Conservation (phyloP, 148 eudicot species). For the Amaranthus cruentus region DNA sequence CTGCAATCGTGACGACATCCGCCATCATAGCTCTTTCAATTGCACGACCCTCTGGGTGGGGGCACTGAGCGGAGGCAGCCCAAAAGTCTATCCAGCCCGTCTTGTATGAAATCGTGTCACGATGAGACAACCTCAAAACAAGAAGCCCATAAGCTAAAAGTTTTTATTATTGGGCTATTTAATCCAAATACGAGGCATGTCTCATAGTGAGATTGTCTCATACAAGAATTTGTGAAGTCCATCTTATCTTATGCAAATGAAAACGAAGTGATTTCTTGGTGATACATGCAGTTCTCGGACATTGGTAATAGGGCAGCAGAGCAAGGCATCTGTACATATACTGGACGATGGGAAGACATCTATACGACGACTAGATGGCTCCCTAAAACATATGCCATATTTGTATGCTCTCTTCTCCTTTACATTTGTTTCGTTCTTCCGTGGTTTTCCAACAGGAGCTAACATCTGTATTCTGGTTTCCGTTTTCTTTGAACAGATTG, state of each 20-base stretch:
- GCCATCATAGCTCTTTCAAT: too few species aligned
- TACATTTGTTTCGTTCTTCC: slow-evolving; percentile 13
- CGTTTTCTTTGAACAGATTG: slow-evolving; percentile 35
- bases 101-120: too few species aligned
- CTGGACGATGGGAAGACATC: slow-evolving; percentile 70
- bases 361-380: slow-evolving; percentile 71
- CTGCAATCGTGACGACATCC: too few species aligned
- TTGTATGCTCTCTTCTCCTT: slow-evolving; percentile 48
- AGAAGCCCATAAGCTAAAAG: too few species aligned
- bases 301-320: slow-evolving; percentile 51
- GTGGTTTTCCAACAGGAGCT: neutral
- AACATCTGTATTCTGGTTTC: neutral
- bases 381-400: slow-evolving; percentile 75
- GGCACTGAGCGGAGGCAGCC: too few species aligned
- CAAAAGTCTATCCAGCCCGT: too few species aligned
- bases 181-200: too few species aligned
- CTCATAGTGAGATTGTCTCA: too few species aligned
- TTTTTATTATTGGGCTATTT: too few species aligned
- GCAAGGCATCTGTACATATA: slow-evolving; percentile 63
- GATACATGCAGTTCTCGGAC: slow-evolving; percentile 54
- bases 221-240: too few species aligned
- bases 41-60: too few species aligned
- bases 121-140: too few species aligned
- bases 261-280: neutral
- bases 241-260: neutral